Conservation (phyloP, 768 basidiomycete genomes). For the Grammothele lineata region DNA sequence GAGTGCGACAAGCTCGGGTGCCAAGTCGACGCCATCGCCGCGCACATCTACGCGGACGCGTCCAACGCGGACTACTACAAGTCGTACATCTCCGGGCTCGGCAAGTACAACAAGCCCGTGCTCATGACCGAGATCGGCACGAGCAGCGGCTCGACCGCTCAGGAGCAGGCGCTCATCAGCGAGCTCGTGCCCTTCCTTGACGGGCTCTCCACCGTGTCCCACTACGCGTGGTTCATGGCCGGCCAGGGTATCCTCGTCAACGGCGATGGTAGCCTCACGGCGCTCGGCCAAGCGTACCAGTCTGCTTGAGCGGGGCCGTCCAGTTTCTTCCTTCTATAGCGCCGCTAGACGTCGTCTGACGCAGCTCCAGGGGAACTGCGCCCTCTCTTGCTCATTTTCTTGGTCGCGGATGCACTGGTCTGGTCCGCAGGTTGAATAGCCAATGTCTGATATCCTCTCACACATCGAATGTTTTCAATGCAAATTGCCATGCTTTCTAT, state of each 20-base stretch:
- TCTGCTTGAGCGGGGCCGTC: no score
- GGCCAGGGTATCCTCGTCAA: constrained; percentile 22
- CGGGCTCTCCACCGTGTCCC: constrained; percentile 19
- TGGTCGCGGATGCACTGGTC: no score
- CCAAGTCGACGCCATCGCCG: constrained; percentile 26
- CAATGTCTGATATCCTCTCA: no score
- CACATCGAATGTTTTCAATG: no score
- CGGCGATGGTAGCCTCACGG: constrained; percentile 17
- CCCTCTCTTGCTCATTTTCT: no score
- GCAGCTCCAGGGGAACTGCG: no score
- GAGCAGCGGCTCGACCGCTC: constrained; percentile 11
- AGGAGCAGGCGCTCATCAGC: constrained; percentile 24
- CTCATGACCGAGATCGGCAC: constrained; percentile 31
- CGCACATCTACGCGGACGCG: constrained; percentile 29
- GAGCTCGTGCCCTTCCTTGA: constrained; percentile 27
- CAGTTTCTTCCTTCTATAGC: no score
- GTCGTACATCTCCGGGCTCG: constrained; percentile 26
- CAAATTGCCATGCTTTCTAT: no score
- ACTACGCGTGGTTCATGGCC: constrained; percentile 27
- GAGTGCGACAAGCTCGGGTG: constrained; percentile 23
- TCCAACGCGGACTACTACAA: constrained; percentile 27
- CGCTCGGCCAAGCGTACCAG: constrained; percentile 24
- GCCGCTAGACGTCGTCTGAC: no score
- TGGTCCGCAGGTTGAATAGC: no score
- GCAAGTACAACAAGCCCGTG: constrained; percentile 24